Conservation (phyloP, 2,329 filamentous ascomycete species). For the Botryotinia narcissicola region DNA sequence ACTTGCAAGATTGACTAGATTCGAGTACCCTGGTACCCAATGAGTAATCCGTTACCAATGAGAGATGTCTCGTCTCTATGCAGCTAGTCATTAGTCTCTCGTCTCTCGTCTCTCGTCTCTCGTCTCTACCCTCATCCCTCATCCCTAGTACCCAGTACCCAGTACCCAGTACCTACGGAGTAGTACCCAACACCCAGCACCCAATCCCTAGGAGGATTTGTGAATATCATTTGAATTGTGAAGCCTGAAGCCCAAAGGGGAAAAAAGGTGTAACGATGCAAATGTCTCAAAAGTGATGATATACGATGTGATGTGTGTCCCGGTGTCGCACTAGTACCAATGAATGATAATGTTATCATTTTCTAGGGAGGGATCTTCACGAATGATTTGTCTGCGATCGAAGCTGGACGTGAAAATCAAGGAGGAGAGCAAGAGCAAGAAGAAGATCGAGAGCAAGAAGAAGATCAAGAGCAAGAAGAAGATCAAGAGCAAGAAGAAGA, state of each 20-base stretch:
- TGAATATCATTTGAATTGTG: background rate
- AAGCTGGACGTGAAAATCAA: too few relatives aligned
- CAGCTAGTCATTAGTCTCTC: too few relatives aligned
- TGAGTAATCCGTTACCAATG: background rate
- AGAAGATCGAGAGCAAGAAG: too few relatives aligned
- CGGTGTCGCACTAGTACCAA: background rate
- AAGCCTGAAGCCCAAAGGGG: background rate
- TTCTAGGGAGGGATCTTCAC: background rate
- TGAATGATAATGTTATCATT: background rate
- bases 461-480: background rate
- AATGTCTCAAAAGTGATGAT: background rate
- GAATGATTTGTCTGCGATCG: too few relatives aligned
- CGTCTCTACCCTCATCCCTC: too few relatives aligned
- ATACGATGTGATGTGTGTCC: background rate
- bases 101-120: too few relatives aligned
- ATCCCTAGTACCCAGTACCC: background rate
- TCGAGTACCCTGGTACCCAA: background rate
- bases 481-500: too few relatives aligned
- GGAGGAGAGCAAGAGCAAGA: too few relatives aligned
- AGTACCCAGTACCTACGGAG: background rate
- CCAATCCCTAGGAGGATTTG: background rate
- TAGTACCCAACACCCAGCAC: background rate
- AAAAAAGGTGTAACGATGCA: background rate
- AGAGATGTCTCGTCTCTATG: background rate
- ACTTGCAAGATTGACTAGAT: too few relatives aligned